Evolutionary conservation across 1,139 yeast species (phyloP).

Genomic region (Chernovozyma aurita): DNA sequence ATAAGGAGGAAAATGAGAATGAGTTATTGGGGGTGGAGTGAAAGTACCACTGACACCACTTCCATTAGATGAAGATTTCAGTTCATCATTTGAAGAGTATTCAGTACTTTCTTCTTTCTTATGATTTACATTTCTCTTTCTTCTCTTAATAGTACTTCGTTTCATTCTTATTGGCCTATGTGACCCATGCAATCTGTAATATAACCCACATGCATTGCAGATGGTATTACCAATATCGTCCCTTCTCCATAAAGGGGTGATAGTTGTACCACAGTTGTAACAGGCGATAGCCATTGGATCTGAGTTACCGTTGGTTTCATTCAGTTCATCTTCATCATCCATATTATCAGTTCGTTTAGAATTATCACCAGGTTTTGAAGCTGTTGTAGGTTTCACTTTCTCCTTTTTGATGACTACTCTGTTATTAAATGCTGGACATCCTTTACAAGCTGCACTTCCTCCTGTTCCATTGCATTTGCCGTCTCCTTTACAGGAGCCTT

Average conservation of each 20-base stretch:
- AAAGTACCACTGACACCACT: not conserved
- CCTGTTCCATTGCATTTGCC: constrained; percentile 88
- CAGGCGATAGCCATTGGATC: constrained; percentile 66
- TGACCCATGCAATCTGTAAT: constrained; percentile 69
- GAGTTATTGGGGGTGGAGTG: constrained; percentile 9
- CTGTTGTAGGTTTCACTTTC: not conserved
- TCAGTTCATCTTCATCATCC: constrained; percentile 11
- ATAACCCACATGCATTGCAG: constrained; percentile 86
- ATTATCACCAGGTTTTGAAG: constrained; percentile 1
- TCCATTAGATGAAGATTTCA: not conserved
- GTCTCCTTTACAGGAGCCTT: constrained; percentile 76
- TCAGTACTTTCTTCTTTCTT: constrained; percentile 9
- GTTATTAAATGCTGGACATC: constrained; percentile 81
- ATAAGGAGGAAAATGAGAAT: constrained; percentile 36
- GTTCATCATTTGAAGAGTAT: constrained; percentile 4
- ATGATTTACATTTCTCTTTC: constrained; percentile 46
- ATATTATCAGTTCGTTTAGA: not conserved
- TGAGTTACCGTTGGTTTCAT: constrained; percentile 6
- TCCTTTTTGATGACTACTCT: constrained; percentile 41
- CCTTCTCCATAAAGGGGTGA: constrained; percentile 85
- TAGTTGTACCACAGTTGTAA: constrained; percentile 76
- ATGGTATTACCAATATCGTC: constrained; percentile 77
- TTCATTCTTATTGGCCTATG: constrained; percentile 79
- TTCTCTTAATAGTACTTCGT: constrained; percentile 66
- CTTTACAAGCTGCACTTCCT: constrained; percentile 73